Evolutionary conservation across 2,329 filamentous ascomycete species (phyloP).

Genomic region (Alternaria gansuensis): DNA sequence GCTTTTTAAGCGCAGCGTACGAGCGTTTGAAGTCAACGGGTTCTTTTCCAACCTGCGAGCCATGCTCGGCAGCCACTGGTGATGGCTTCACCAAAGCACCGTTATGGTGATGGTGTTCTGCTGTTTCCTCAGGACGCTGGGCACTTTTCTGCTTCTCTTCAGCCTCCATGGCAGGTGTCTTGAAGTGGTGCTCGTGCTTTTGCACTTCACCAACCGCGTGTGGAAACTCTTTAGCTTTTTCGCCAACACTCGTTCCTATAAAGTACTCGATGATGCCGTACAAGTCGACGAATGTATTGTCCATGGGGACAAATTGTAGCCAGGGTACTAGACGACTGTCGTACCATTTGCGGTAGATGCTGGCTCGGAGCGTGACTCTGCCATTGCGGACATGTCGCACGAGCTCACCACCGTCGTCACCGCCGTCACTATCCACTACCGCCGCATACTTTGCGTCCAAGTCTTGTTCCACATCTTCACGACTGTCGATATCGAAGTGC

Average conservation of each 20-base stretch:
- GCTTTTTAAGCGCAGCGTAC: neutral
- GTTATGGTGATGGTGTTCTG: too few species aligned
- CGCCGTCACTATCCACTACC: slow-evolving; percentile 70
- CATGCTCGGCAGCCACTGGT: too few species aligned
- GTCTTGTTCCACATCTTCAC: neutral
- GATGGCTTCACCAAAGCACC: too few species aligned
- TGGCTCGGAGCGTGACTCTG: slow-evolving; percentile 59
- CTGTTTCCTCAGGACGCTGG: too few species aligned
- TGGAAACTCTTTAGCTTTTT: neutral
- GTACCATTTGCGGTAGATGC: slow-evolving; percentile 81
- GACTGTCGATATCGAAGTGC: neutral
- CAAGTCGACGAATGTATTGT: slow-evolving; percentile 75
- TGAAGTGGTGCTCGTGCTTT: too few species aligned
- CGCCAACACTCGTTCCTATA: slow-evolving; percentile 60
- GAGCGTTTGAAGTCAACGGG: neutral
- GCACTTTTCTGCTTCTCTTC: too few species aligned
- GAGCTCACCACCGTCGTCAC: slow-evolving; percentile 34
- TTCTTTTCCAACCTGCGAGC: too few species aligned
- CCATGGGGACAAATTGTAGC: slow-evolving; percentile 84
- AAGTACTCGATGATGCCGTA: slow-evolving; percentile 82
- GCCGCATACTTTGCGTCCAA: slow-evolving; percentile 57
- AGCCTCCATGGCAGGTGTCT: too few species aligned
- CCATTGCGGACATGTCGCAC: slow-evolving; percentile 67
- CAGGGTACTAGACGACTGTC: slow-evolving; percentile 73
- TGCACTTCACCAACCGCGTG: too few species aligned